Evolutionary conservation across 1,284 basidiomycete species (phyloP).

Genomic region (Laetiporus sulphureus): DNA sequence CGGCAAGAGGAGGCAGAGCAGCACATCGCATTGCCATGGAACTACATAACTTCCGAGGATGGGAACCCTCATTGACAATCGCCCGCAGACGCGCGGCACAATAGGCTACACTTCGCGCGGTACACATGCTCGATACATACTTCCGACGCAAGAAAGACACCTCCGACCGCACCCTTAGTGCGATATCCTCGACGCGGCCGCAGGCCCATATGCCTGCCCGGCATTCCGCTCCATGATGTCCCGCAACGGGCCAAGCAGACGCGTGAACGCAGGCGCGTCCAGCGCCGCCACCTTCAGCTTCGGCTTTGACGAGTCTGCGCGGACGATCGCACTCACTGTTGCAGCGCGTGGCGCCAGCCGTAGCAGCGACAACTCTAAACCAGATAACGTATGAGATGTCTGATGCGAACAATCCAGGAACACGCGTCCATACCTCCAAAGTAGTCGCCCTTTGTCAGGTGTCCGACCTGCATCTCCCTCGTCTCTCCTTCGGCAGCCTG

Average conservation of each 20-base stretch:
- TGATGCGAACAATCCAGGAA: not conserved
- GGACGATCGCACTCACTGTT: constrained; percentile 79
- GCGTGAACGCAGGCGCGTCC: constrained; percentile 91
- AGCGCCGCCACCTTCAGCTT: constrained; percentile 91
- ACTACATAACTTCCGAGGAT: not conserved
- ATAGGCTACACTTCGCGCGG: constrained; percentile 6
- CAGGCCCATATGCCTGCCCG: constrained; percentile 40
- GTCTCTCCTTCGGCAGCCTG: constrained; percentile 52
- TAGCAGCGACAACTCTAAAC: constrained; percentile 78
- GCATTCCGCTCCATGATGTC: constrained; percentile 87
- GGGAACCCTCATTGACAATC: not conserved
- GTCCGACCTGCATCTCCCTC: constrained; percentile 67
- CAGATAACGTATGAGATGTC: constrained; percentile 7
- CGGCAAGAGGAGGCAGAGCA: too few species aligned
- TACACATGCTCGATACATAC: not conserved
- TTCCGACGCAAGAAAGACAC: constrained; percentile 7
- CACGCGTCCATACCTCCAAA: constrained; percentile 75
- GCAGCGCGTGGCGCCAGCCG: constrained; percentile 87
- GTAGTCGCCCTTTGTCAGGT: constrained; percentile 88
- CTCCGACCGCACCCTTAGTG: constrained; percentile 14
- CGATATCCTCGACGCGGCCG: constrained; percentile 9
- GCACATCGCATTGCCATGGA: too few species aligned
- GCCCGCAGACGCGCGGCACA: not conserved
- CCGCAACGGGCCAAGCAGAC: constrained; percentile 85
- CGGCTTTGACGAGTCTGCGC: constrained; percentile 40